A percentile compares a stretch with the other conserved stretches of the same genome.
phyloP scores from a whole-genome alignment of 305 asterid genomes.

The Fraxinus greggii region DNA sequence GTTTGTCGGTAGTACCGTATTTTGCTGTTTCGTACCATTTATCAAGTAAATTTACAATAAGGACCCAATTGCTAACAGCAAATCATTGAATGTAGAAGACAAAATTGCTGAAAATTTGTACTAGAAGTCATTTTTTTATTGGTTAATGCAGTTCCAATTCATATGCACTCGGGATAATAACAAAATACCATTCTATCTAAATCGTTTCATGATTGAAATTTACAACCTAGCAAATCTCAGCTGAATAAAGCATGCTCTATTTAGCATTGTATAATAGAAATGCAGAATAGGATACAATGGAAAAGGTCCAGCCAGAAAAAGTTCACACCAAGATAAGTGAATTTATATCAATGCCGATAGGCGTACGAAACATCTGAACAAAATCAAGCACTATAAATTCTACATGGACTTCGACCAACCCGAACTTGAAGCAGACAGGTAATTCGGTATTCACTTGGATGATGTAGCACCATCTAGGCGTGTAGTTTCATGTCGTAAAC shows the following conservation, averaged over 20 bases:
- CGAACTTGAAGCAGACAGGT: not conserved
- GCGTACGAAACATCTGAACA: not conserved
- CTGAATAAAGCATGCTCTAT: not conserved
- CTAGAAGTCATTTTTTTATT: not conserved
- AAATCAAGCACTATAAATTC: not conserved
- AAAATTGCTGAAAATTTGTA: not conserved
- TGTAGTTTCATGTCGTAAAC: slow-evolving; percentile 36
- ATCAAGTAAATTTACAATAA: no score
- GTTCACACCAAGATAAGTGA: not conserved
- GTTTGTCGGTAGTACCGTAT: no score
- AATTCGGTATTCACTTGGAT: slow-evolving; percentile 14
- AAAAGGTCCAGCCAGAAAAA: not conserved
- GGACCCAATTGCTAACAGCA: not conserved
- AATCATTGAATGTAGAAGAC: not conserved
- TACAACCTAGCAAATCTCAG: not conserved
- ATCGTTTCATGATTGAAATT: not conserved
- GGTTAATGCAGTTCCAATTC: not conserved
- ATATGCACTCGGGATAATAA: not conserved
- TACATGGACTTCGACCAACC: not conserved
- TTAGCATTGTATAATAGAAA: not conserved
- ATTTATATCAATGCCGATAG: not conserved
- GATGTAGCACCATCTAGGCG: slow-evolving; percentile 19
- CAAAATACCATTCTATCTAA: not conserved
- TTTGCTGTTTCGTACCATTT: no score
- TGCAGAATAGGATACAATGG: not conserved